Conservation (phyloP, 257 asterid genomes). For the Nyctanthes arbortristis region DNA sequence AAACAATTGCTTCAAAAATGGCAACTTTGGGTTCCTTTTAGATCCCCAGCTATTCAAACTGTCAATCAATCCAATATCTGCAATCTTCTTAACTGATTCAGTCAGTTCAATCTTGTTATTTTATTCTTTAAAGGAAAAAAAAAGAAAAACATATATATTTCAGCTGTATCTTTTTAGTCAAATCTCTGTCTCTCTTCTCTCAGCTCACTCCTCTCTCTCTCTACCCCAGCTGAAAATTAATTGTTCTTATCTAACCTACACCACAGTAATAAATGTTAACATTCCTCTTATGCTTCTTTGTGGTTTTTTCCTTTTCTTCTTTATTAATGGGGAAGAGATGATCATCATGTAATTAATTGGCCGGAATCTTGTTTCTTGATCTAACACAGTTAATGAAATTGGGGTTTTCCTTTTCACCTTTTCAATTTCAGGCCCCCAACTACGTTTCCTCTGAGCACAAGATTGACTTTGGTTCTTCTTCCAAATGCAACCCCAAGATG, state of each 20-base stretch:
- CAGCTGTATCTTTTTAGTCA: slow-evolving; percentile 20
- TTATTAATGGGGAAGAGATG: background rate
- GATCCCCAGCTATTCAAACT: slow-evolving; percentile 29
- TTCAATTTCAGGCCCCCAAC: slow-evolving; percentile 45
- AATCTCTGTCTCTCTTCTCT: background rate
- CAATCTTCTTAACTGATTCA: slow-evolving; percentile 49
- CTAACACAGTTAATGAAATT: background rate
- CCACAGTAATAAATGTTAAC: background rate
- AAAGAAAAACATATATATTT: slow-evolving; percentile 42
- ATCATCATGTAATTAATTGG: background rate
- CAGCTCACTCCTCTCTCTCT: background rate
- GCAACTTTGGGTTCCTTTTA: slow-evolving; percentile 7
- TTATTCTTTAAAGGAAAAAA: slow-evolving; percentile 15
- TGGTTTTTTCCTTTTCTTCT: background rate
- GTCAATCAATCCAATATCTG: slow-evolving; percentile 31
- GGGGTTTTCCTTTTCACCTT: background rate
- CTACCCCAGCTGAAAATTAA: background rate
- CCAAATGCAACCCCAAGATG: slow-evolving; percentile 54
- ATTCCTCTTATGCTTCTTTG: background rate
- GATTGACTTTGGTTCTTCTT: slow-evolving; percentile 64
- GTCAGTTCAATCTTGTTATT: slow-evolving; percentile 58
- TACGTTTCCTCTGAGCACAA: slow-evolving; percentile 40
- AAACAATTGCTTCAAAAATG: slow-evolving; percentile 38
- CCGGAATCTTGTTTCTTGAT: background rate
- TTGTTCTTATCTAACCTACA: background rate